Conservation (phyloP, 176 grass and related monocot genomes). For the Musa troglodytarum region DNA sequence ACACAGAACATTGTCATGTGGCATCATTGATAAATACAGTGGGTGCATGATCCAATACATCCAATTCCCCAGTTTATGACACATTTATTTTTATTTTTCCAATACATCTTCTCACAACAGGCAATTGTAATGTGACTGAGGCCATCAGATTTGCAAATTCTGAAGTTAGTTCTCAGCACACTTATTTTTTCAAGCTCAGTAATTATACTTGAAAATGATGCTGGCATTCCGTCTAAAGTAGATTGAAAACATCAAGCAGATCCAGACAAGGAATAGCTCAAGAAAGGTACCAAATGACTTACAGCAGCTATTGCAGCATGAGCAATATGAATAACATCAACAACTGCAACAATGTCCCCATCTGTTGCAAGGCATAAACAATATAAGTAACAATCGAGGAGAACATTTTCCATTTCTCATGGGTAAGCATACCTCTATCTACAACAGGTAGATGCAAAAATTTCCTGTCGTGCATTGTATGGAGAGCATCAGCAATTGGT, state of each 20-base stretch:
- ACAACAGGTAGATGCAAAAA: constrained; percentile 96
- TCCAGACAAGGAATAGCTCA: neutral
- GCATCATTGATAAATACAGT: neutral
- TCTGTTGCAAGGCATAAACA: constrained; percentile 35
- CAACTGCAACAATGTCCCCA: constrained; percentile 64
- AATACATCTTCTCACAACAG: neutral
- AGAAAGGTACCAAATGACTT: constrained; percentile 10
- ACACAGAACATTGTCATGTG: neutral
- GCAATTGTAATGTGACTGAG: neutral
- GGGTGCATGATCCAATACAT: neutral
- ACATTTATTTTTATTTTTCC: neutral
- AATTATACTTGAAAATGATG: neutral
- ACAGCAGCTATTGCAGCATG: constrained; percentile 94
- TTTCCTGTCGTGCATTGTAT: constrained; percentile 89
- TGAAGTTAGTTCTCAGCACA: neutral
- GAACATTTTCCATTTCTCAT: neutral
- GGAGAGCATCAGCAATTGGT: constrained; percentile 86
- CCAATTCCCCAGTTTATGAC: neutral
- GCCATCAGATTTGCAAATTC: neutral
- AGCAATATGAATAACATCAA: constrained; percentile 93
- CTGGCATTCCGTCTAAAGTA: neutral
- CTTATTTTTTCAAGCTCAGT: neutral
- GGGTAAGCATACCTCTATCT: constrained; percentile 45
- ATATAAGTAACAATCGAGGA: neutral
- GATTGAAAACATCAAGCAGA: neutral